A percentile compares a stretch with the other conserved stretches of the same genome.
These are phyloP conservation scores for Penicillium thymicola DNA, from an alignment of 2,329 filamentous ascomycete species.

Conservation along the genomic window DNA sequence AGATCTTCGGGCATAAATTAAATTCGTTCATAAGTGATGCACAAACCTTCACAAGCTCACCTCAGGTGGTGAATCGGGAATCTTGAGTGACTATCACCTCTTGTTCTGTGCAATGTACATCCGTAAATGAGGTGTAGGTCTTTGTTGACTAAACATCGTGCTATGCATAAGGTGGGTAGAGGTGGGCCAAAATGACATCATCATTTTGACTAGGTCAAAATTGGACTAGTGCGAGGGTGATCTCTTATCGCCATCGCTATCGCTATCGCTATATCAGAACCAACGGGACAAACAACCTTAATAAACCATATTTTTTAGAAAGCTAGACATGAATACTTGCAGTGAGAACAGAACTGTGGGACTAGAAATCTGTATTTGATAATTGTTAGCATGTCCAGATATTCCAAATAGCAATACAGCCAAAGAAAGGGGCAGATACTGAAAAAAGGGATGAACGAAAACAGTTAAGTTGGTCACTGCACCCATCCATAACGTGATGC, in stretches of 20 bases:
- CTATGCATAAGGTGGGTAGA: no score
- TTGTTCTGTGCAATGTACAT: not conserved
- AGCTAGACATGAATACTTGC: not conserved
- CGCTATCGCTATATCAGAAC: not conserved
- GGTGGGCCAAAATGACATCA: not conserved
- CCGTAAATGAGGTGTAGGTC: not conserved
- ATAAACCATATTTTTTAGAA: not conserved
- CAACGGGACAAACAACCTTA: not conserved
- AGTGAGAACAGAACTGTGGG: not conserved
- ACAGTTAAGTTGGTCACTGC: no score
- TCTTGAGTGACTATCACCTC: not conserved
- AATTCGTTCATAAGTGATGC: not conserved
- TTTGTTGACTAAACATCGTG: not conserved
- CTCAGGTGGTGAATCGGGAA: not conserved
- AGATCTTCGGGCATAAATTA: not conserved
- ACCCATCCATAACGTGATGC: no score
- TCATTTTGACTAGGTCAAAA: no score
- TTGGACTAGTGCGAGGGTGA: no score
- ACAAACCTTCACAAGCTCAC: not conserved
- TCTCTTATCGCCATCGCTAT: no score
- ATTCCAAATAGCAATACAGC: not conserved
- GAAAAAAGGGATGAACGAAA: not conserved
- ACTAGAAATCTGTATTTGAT: not conserved
- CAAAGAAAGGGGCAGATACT: not conserved
- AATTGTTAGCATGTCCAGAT: not conserved